These are phyloP conservation scores for Schwanniomyces etchellsii DNA, from an alignment of 1,139 yeast genomes.

Conservation along the genomic window DNA sequence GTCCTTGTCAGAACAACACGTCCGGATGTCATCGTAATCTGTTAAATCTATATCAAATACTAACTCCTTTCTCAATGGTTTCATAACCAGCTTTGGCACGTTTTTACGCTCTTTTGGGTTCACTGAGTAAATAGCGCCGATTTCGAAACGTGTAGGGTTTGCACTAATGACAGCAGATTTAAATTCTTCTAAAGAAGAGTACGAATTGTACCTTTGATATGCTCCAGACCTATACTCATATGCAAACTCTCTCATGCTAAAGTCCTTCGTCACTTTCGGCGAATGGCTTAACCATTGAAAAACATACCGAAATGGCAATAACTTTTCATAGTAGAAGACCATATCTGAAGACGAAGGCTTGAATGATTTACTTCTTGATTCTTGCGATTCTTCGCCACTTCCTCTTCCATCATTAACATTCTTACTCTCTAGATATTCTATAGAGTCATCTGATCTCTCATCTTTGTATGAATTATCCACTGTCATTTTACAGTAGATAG, in stretches of 20 bases:
- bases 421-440: too few relatives aligned
- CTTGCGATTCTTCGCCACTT: not conserved
- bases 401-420: not conserved
- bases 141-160: conserved; percentile 88
- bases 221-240: conserved; percentile 83
- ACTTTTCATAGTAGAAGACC: conserved; percentile 66
- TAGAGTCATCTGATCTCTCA: not conserved
- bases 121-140: conserved; percentile 87
- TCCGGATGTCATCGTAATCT: conserved; percentile 89
- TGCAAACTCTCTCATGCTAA: conserved; percentile 90
- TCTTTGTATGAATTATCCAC: not conserved
- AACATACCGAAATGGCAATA: conserved; percentile 66
- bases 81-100: conserved; percentile 73
- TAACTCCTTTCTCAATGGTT: conserved; percentile 78
- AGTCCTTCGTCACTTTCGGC: conserved; percentile 61
- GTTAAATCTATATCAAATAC: conserved; percentile 97
- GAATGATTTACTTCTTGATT: conserved; percentile 7
- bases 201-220: conserved; percentile 86
- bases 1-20: conserved; percentile 83
- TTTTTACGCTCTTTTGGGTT: conserved; percentile 82
- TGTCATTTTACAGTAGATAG: not conserved
- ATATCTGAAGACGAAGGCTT: conserved; percentile 63
- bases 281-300: conserved; percentile 91
- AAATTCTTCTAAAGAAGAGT: conserved; percentile 61
- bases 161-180: conserved; percentile 65